Evolutionary conservation across 164 flowering plant species (phyloP).

Genomic region (Dillenia suffruticosa): DNA sequence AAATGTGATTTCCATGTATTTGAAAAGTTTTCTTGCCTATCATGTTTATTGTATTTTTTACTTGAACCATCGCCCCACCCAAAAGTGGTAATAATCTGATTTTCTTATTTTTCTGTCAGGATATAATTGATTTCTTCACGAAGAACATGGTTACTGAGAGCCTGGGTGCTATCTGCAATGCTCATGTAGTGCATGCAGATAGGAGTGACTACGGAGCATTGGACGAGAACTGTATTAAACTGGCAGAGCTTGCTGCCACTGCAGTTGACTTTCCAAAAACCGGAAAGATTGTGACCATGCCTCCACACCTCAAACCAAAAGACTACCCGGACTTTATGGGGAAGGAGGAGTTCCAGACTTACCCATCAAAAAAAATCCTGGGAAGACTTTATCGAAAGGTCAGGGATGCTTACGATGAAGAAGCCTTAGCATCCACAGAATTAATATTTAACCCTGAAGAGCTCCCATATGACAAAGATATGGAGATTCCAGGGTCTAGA

Average conservation of each 20-base stretch:
- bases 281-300: conserved; percentile 74
- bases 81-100: too few relatives aligned
- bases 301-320: conserved; percentile 61
- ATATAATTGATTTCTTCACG: conserved; percentile 68
- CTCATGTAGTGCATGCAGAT: conserved; percentile 98
- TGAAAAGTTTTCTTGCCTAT: background rate
- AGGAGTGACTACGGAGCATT: conserved; percentile 67
- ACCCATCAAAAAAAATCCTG: conserved; percentile 64
- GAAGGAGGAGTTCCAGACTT: conserved; percentile 60
- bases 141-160: conserved; percentile 69
- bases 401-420: conserved; percentile 40
- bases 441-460: conserved; percentile 14
- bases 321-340: conserved; percentile 95
- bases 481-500: conserved; percentile 54
- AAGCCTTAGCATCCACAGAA: conserved; percentile 18
- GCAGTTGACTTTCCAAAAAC: conserved; percentile 99
- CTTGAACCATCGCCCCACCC: too few relatives aligned
- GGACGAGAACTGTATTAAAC: conserved; percentile 66
- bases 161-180: conserved; percentile 84
- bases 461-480: conserved; percentile 57
- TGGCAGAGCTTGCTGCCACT: conserved; percentile 85
- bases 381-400: conserved; percentile 70
- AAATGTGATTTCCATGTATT: too few relatives aligned
- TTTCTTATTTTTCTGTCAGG: conserved; percentile 42
- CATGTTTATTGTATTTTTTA: background rate